Evolutionary conservation across 345 rosid genomes (phyloP), one percentile per base, ranked within the genome.

Genomic region (Populus simonii): DNA sequence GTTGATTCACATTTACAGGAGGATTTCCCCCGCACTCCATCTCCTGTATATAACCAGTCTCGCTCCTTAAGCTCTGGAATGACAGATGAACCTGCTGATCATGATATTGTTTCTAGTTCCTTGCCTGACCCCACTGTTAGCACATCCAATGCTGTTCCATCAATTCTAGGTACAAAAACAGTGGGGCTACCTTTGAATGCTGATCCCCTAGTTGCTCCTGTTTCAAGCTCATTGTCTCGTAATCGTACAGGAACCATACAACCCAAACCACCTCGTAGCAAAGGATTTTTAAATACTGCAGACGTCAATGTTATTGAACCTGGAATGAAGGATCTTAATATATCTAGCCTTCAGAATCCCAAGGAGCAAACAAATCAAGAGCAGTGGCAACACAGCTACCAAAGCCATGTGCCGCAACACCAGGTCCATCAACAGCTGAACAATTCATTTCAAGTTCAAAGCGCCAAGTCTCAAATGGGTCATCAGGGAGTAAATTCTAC

Each of bases 1-100:
- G 22, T 49, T 76, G 17, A 73, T 85, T 80, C 67, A 36, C 70
- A 68, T 38, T 81, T 31, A 69, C 87, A 89, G 92, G 87, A 83
- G 79, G 82, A 82, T 76, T 77, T 65, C 68, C 86, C 87, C 51
- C 53, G 79, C 49, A 74, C 78, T 38, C 74, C 80, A 8, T 86
- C 88, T 66, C 86, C 81, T 75, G 76, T 83, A 45, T 80, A 82
- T 83, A 86, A 84, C 78, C 87, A 77, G 75, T 76, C 86, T 66
- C 83, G 76, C 72, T 83, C 87, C 71, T 81, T 83, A 73, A 84
- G 80, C 77, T 78, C 84, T 68, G 85, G 84, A 78, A 71, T 82
- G 72, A 81, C 70, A 59, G 82, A 84, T 70, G 82, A 70, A 70
- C 81, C 71, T 16, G 85, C 73, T 75, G 86, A 83, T 41, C 53